phyloP scores from a whole-genome alignment of 2,329 filamentous ascomycete genomes.

The Cryphonectria radicalis region DNA sequence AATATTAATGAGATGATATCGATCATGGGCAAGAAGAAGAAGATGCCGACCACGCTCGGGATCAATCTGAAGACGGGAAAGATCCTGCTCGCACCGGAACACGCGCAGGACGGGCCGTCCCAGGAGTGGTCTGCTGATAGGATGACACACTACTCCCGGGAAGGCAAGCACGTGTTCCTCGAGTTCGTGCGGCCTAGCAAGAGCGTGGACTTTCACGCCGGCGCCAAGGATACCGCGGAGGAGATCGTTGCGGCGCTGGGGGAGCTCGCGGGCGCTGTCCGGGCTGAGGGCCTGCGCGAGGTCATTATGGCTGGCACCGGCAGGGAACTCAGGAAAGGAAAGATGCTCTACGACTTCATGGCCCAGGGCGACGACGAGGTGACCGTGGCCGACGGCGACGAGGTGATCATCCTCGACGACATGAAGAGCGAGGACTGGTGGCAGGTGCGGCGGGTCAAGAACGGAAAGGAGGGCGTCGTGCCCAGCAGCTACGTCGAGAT shows the following conservation, averaged over 20 bases:
- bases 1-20: slow-evolving; percentile 98
- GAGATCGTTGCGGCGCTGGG: slow-evolving; percentile 89
- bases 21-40: slow-evolving; percentile 96
- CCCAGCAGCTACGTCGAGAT: slow-evolving; percentile 96
- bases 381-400: slow-evolving; percentile 85
- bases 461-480: slow-evolving; percentile 92
- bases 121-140: slow-evolving; percentile 95
- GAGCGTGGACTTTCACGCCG: slow-evolving; percentile 95
- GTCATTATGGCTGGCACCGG: slow-evolving; percentile 81
- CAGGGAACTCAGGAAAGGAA: slow-evolving; percentile 70
- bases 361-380: slow-evolving; percentile 97
- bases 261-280: slow-evolving; percentile 83
- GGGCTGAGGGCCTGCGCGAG: slow-evolving; percentile 82
- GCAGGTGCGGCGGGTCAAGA: slow-evolving; percentile 89
- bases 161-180: slow-evolving; percentile 97
- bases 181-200: slow-evolving; percentile 91
- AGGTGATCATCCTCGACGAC: slow-evolving; percentile 89
- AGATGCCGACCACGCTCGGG: slow-evolving; percentile 97
- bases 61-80: slow-evolving; percentile 86
- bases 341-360: slow-evolving; percentile 93
- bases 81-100: slow-evolving; percentile 90
- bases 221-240: slow-evolving; percentile 93
- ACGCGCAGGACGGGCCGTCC: slow-evolving; percentile 77
- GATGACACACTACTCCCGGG: slow-evolving; percentile 96
- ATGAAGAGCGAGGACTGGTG: slow-evolving; percentile 97